Conservation (phyloP, 1,284 basidiomycete genomes). For the Omphalotus olearius region DNA sequence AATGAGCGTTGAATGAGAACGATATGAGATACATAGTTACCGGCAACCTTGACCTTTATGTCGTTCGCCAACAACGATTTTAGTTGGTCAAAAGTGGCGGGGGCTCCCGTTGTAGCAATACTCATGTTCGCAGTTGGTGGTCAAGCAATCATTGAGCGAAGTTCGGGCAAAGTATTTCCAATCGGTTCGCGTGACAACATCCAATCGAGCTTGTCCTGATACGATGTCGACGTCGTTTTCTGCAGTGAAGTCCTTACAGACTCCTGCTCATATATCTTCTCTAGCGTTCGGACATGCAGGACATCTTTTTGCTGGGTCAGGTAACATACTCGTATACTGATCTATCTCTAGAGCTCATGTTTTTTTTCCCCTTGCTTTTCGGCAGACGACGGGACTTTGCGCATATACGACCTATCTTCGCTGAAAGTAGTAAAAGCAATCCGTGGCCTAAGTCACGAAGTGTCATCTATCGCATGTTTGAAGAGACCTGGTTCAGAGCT, state of each 20-base stretch:
- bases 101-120: constrained; percentile 34
- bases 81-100: constrained; percentile 58
- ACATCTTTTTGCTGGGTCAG: constrained; percentile 51
- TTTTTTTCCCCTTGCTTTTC: no score
- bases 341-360: background rate
- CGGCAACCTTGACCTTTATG: constrained; percentile 90
- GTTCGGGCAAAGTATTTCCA: background rate
- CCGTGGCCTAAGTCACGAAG: constrained; percentile 48
- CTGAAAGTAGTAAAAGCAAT: constrained; percentile 62
- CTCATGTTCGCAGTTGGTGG: background rate
- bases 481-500: constrained; percentile 34
- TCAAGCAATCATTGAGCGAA: background rate
- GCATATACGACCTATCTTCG: constrained; percentile 58
- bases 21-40: constrained; percentile 36
- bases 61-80: constrained; percentile 54
- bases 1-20: background rate
- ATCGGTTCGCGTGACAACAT: background rate
- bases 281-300: constrained; percentile 38
- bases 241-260: constrained; percentile 25
- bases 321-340: constrained; percentile 25
- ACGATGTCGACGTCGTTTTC: background rate
- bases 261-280: constrained; percentile 43
- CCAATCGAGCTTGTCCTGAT: background rate
- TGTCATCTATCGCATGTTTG: constrained; percentile 55
- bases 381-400: constrained; percentile 65